phyloP scores from a whole-genome alignment of 345 rosid species.

The Leavenworthia alabamica region DNA sequence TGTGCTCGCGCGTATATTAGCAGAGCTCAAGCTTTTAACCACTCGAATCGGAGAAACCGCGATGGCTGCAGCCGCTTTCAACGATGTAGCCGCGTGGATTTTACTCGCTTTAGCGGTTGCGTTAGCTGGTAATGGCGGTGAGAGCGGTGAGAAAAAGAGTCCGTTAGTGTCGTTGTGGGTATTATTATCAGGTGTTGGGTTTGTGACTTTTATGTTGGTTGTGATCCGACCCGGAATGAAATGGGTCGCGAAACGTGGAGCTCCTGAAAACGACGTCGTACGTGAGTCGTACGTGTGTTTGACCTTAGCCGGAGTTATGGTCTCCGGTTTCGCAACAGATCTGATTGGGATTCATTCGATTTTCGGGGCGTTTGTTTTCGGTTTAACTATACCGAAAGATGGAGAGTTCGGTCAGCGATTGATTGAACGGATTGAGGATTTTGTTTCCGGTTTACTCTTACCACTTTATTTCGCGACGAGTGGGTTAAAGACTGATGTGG shows the following conservation, averaged over 20 bases:
- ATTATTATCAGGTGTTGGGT: constrained; percentile 52
- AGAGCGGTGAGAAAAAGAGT: constrained; percentile 44
- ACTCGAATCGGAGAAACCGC: constrained; percentile 68
- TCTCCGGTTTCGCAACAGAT: constrained; percentile 65
- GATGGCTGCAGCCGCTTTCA: constrained; percentile 91
- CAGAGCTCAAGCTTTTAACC: constrained; percentile 75
- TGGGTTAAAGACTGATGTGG: constrained; percentile 71
- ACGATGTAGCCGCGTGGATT: constrained; percentile 86
- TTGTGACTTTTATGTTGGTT: constrained; percentile 56
- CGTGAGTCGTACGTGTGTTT: constrained; percentile 68
- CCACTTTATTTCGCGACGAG: constrained; percentile 92
- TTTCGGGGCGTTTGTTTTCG: constrained; percentile 80
- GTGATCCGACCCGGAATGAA: constrained; percentile 66
- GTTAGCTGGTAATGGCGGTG: constrained; percentile 49
- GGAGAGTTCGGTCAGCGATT: constrained; percentile 68
- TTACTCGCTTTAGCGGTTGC: constrained; percentile 75
- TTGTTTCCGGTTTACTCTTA: constrained; percentile 67
- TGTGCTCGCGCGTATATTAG: constrained; percentile 81
- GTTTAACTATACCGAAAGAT: constrained; percentile 73
- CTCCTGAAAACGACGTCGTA: constrained; percentile 40
- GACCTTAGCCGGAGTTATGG: constrained; percentile 68
- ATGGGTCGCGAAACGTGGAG: constrained; percentile 57
- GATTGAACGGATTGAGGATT: constrained; percentile 78
- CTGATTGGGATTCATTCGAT: constrained; percentile 76
- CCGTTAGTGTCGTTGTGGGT: constrained; percentile 71